Evolutionary conservation across 257 asterid genomes (phyloP).

Genomic region (Osmanthus fragrans): DNA sequence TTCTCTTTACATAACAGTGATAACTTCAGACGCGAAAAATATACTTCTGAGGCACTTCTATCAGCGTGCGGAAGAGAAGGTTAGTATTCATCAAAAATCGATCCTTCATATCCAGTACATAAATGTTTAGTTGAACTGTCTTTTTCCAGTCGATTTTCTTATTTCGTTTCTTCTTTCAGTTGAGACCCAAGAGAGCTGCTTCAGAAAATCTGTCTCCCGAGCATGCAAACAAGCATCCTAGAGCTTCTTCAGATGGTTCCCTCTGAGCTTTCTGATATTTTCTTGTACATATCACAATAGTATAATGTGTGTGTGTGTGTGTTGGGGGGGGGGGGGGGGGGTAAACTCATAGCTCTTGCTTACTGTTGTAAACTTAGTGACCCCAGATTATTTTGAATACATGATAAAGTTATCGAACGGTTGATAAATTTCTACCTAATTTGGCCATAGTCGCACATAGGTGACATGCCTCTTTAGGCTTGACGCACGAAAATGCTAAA

Average conservation of each 20-base stretch:
- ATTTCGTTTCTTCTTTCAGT: conserved; percentile 23
- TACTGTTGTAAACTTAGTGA: not conserved
- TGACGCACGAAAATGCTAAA: no score
- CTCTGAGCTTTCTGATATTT: conserved; percentile 12
- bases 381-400: not conserved
- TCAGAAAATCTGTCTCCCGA: conserved; percentile 37
- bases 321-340: no score
- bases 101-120: not conserved
- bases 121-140: not conserved
- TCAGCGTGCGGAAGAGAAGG: conserved; percentile 44
- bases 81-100: conserved; percentile 10
- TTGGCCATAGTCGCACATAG: not conserved
- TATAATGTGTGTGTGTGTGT: not conserved
- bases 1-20: conserved; percentile 29
- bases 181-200: conserved; percentile 48
- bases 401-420: not conserved
- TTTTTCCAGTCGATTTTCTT: not conserved
- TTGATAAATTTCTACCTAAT: no score
- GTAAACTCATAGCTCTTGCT: not conserved
- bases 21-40: conserved; percentile 39
- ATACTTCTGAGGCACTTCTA: conserved; percentile 42
- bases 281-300: not conserved
- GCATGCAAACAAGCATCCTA: conserved; percentile 38
- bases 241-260: conserved; percentile 29
- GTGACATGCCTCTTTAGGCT: not conserved